Evolutionary conservation across 768 basidiomycete species (phyloP).

Genomic region (Collybia nuda): DNA sequence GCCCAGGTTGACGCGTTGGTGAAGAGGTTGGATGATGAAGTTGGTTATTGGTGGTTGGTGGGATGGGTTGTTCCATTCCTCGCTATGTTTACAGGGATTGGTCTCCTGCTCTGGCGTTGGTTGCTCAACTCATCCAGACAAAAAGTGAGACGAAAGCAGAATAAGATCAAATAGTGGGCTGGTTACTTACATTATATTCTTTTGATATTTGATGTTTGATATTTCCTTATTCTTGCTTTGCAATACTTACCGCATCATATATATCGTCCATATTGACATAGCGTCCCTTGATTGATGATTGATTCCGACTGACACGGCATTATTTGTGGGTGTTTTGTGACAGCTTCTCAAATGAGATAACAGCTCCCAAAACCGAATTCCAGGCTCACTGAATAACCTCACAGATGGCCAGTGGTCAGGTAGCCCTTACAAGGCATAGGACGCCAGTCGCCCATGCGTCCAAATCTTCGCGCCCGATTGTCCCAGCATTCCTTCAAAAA

Average conservation of each 20-base stretch:
- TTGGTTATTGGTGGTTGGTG: constrained; percentile 58
- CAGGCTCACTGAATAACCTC: background rate
- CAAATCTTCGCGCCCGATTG: constrained; percentile 35
- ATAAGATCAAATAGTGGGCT: constrained; percentile 10
- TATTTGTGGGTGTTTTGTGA: background rate
- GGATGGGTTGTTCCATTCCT: constrained; percentile 17
- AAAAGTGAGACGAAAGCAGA: constrained; percentile 2
- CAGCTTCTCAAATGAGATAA: constrained; percentile 5
- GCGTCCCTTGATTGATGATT: too few relatives aligned
- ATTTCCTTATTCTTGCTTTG: too few relatives aligned
- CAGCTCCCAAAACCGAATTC: background rate
- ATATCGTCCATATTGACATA: too few relatives aligned
- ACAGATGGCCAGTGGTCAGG: constrained; percentile 28
- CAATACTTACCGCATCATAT: too few relatives aligned
- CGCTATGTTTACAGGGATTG: constrained; percentile 13
- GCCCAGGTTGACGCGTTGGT: constrained; percentile 50
- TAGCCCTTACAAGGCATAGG: constrained; percentile 21
- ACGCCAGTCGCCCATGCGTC: constrained; percentile 27
- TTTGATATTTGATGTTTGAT: too few relatives aligned
- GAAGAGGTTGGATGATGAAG: constrained; percentile 38
- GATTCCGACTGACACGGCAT: background rate
- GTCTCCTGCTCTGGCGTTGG: constrained; percentile 12
- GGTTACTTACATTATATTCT: too few relatives aligned
- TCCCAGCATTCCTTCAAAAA: constrained; percentile 89
- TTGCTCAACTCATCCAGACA: constrained; percentile 7